phyloP scores from a whole-genome alignment of 2,329 filamentous ascomycete species.

The Colletotrichum abscissum region DNA sequence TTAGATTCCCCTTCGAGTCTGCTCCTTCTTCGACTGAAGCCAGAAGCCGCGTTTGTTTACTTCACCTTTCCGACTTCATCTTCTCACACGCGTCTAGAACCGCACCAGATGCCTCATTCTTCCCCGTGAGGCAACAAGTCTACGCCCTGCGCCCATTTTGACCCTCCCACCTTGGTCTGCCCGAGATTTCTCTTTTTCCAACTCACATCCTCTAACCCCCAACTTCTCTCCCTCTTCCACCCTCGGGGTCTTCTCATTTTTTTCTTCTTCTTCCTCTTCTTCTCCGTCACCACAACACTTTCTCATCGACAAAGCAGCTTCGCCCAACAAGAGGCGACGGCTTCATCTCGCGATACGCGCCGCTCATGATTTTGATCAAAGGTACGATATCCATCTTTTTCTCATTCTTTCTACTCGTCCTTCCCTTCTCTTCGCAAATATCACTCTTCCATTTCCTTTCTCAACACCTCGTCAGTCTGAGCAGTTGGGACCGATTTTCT shows the following conservation, averaged over 20 bases:
- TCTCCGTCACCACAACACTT: not conserved
- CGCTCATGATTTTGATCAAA: not conserved
- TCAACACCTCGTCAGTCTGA: not conserved
- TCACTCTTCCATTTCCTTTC: not conserved
- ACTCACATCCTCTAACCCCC: not conserved
- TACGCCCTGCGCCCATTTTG: not conserved
- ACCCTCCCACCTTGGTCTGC: not conserved
- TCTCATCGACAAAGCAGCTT: not conserved
- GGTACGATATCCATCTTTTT: not conserved
- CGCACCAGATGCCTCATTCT: not conserved
- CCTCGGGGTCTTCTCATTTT: not conserved
- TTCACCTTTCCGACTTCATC: not conserved
- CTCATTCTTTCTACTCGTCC: not conserved
- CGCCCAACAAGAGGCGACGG: too few species aligned
- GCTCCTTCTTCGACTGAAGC: not conserved
- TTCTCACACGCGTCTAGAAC: not conserved
- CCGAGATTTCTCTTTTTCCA: not conserved
- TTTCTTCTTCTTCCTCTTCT: not conserved
- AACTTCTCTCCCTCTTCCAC: not conserved
- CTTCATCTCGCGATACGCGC: not conserved
- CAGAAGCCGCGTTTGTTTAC: not conserved
- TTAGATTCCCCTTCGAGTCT: too few species aligned
- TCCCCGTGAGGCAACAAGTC: not conserved
- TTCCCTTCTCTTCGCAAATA: not conserved
- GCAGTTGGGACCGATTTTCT: not conserved